phyloP scores from a whole-genome alignment of 83 land plant species.

The Diphasiastrum complanatum region DNA sequence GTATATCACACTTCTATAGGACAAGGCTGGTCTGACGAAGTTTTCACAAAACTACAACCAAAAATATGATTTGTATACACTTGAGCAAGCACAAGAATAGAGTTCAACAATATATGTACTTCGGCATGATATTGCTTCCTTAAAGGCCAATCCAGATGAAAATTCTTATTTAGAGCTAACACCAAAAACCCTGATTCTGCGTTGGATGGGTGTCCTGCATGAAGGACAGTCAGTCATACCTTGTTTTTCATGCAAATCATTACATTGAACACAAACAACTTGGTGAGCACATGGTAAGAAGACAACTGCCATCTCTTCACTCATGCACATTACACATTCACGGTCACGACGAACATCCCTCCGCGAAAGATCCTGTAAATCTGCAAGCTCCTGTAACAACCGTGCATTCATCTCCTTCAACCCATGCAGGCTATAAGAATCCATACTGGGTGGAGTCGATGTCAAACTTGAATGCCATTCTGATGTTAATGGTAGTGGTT shows the following conservation, averaged over 20 bases:
- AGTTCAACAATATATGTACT: no score
- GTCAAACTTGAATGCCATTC: constrained; percentile 10
- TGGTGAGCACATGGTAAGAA: constrained; percentile 71
- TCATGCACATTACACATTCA: constrained; percentile 90
- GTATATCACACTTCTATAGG: no score
- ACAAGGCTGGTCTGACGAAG: no score
- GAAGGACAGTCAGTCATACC: constrained; percentile 63
- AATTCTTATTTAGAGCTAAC: no score
- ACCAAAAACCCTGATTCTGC: constrained; percentile 43
- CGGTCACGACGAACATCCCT: constrained; percentile 64
- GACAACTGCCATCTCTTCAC: constrained; percentile 61
- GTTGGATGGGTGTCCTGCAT: constrained; percentile 52
- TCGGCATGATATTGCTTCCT: no score
- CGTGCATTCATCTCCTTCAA: constrained; percentile 21
- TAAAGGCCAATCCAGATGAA: no score
- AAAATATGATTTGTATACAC: no score
- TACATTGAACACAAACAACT: constrained; percentile 51
- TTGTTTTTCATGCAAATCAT: constrained; percentile 47
- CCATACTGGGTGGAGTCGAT: neutral
- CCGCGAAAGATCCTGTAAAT: constrained; percentile 16
- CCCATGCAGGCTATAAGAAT: neutral
- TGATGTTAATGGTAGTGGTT: constrained; percentile 8
- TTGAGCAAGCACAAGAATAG: no score
- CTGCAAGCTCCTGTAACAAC: constrained; percentile 10
- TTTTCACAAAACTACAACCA: no score